A percentile compares a stretch with the other conserved stretches of the same genome.
Conservation (phyloP, 306 rosid genomes). For the Cucumis hystrix region DNA sequence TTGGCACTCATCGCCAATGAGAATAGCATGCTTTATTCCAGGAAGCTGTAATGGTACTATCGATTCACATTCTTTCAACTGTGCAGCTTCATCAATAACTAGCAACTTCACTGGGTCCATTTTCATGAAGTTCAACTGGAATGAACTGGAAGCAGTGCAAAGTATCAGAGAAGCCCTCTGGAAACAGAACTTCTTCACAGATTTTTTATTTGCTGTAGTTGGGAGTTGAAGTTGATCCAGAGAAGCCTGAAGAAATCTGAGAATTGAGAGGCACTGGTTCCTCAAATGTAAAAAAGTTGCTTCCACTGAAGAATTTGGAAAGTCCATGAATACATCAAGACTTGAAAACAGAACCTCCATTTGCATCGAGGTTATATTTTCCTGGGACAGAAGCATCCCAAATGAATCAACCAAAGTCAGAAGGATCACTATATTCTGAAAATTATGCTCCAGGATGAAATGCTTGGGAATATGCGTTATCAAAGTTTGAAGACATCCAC, state of each 20-base stretch:
- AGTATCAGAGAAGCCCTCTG: slow-evolving; percentile 48
- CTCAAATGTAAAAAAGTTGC: slow-evolving; percentile 18
- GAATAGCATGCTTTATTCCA: slow-evolving; percentile 41
- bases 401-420: slow-evolving; percentile 22
- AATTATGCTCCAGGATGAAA: slow-evolving; percentile 26
- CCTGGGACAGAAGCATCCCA: slow-evolving; percentile 25
- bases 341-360: slow-evolving; percentile 36
- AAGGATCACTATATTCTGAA: slow-evolving; percentile 21
- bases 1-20: slow-evolving; percentile 72
- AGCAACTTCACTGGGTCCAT: slow-evolving; percentile 36
- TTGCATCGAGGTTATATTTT: slow-evolving; percentile 11
- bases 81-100: slow-evolving; percentile 84
- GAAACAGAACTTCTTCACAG: slow-evolving; percentile 40
- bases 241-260: slow-evolving; percentile 24
- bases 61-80: slow-evolving; percentile 67
- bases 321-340: slow-evolving; percentile 5
- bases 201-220: not conserved
- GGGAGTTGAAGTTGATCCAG: slow-evolving; percentile 39
- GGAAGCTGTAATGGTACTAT: slow-evolving; percentile 55
- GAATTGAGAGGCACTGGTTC: slow-evolving; percentile 27
- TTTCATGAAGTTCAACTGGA: slow-evolving; percentile 27
- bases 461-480: slow-evolving; percentile 42
- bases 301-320: not conserved
- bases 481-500: slow-evolving; percentile 24
- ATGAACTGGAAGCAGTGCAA: slow-evolving; percentile 63